These are phyloP conservation scores for Phaseolus coccineus DNA, from an alignment of 331 rosid species.

Conservation along the genomic window DNA sequence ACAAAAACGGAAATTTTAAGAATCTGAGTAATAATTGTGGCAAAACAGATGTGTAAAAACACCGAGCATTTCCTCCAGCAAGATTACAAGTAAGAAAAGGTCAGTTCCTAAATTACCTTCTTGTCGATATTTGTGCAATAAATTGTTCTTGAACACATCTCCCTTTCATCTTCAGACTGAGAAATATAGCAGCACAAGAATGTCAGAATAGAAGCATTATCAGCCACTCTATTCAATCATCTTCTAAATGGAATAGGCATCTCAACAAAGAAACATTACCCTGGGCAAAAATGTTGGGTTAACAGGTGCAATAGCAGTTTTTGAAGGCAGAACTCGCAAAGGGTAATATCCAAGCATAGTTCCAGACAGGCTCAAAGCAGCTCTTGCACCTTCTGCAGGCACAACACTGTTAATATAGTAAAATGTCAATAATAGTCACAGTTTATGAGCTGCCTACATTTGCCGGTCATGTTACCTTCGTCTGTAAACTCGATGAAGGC, in stretches of 20 bases:
- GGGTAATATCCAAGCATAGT: constrained; percentile 97
- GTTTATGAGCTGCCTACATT: background rate
- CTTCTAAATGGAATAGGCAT: constrained; percentile 26
- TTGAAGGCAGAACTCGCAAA: constrained; percentile 94
- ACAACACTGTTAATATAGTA: constrained; percentile 44
- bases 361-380: constrained; percentile 93
- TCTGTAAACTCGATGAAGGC: constrained; percentile 97
- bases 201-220: too few species aligned
- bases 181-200: constrained; percentile 34
- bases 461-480: constrained; percentile 64
- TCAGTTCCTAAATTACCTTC: constrained; percentile 69
- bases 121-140: constrained; percentile 98
- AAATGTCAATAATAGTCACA: constrained; percentile 32
- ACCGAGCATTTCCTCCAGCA: constrained; percentile 23
- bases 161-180: constrained; percentile 97
- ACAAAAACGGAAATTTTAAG: constrained; percentile 31
- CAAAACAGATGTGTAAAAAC: constrained; percentile 13
- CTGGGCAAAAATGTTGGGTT: constrained; percentile 95
- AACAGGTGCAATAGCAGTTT: constrained; percentile 99
- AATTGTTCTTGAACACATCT: constrained; percentile 99
- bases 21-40: constrained; percentile 22
- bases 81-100: constrained; percentile 33
- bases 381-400: constrained; percentile 88
- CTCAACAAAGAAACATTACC: constrained; percentile 56
- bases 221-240: background rate